A percentile compares a stretch with the other conserved stretches of the same genome.
phyloP scores from a whole-genome alignment of 768 basidiomycete species.

The Hygrophorus pudorinus region DNA sequence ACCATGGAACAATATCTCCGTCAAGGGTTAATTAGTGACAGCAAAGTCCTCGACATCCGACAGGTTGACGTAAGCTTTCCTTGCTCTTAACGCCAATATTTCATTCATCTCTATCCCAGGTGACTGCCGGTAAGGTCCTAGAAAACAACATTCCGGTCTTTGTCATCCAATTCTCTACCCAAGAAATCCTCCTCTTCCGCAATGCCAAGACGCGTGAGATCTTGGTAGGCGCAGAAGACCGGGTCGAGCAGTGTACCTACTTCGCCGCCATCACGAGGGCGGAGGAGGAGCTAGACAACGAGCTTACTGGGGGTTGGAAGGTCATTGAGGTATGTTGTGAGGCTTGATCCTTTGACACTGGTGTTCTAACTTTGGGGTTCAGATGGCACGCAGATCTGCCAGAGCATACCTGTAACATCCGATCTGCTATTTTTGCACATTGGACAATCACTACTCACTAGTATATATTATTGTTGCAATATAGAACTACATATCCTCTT shows the following conservation, averaged over 20 bases:
- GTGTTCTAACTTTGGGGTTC: not conserved
- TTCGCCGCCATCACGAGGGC: constrained; percentile 85
- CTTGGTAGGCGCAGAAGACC: constrained; percentile 77
- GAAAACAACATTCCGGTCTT: constrained; percentile 89
- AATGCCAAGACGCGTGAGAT: constrained; percentile 85
- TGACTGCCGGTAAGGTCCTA: constrained; percentile 78
- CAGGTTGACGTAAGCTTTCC: constrained; percentile 77
- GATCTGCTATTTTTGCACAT: not conserved
- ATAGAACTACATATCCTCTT: not conserved
- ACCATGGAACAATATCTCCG: constrained; percentile 91
- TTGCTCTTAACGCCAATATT: not conserved
- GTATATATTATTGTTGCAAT: constrained; percentile 1
- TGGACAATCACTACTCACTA: not conserved
- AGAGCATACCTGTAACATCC: constrained; percentile 19
- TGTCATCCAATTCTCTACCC: constrained; percentile 85
- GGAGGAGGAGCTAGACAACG: constrained; percentile 81
- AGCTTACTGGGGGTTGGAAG: constrained; percentile 97
- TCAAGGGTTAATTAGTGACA: constrained; percentile 86
- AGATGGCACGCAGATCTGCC: constrained; percentile 23
- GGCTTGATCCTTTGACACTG: not conserved
- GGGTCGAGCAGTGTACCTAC: constrained; percentile 90
- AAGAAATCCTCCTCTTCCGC: constrained; percentile 88
- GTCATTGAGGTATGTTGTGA: constrained; percentile 70
- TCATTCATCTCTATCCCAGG: constrained; percentile 28
- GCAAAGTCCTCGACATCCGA: constrained; percentile 92